These are phyloP conservation scores for Trichoderma koningii DNA, from an alignment of 2,329 filamentous ascomycete genomes.

Conservation along the genomic window DNA sequence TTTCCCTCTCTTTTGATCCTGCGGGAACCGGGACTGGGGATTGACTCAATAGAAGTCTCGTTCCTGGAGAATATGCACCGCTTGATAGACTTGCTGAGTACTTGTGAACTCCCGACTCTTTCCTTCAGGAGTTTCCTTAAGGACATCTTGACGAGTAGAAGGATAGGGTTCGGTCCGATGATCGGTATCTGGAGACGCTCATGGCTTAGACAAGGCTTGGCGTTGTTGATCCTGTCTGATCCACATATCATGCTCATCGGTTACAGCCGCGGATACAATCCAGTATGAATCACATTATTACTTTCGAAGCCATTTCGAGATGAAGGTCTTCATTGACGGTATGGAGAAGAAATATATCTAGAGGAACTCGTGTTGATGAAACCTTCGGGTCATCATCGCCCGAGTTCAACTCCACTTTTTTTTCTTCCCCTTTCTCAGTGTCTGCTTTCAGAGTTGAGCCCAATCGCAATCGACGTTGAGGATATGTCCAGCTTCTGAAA, in stretches of 20 bases:
- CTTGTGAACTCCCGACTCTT: no score
- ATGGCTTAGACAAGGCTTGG: constrained; percentile 6
- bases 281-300: background rate
- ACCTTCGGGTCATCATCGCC: background rate
- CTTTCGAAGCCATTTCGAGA: no score
- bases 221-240: background rate
- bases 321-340: no score
- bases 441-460: no score
- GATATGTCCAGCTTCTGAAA: no score
- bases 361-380: no score
- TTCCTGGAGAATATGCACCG: background rate
- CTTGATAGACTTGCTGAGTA: no score
- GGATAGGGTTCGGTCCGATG: constrained; percentile 9
- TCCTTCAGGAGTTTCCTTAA: no score
- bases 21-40: background rate
- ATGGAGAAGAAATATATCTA: no score
- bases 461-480: no score
- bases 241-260: no score
- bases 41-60: background rate
- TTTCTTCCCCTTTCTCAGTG: background rate
- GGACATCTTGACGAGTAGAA: background rate
- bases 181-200: background rate
- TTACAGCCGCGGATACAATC: background rate
- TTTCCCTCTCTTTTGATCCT: background rate
- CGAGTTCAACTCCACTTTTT: constrained; percentile 8